phyloP scores from a whole-genome alignment of 805 yeast species.

The Cyberlindnera bimundalis region DNA sequence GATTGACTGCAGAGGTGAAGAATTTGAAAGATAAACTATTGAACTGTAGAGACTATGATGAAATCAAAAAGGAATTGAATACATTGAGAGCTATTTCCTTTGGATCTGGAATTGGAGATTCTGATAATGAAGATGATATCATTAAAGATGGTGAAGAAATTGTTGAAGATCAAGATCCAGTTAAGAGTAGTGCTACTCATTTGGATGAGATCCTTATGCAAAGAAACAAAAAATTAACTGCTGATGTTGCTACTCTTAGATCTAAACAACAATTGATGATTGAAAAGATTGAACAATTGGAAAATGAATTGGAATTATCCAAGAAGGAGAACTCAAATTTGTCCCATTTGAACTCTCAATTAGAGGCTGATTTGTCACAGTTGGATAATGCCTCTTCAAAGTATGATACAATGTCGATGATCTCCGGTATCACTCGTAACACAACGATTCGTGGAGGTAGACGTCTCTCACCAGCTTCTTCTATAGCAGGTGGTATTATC shows the following conservation, averaged over 20 bases:
- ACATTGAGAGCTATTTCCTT: constrained; percentile 74
- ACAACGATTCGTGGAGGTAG: constrained; percentile 21
- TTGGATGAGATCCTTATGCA: constrained; percentile 61
- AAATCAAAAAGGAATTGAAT: constrained; percentile 70
- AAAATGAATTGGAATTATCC: constrained; percentile 33
- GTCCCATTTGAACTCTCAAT: constrained; percentile 47
- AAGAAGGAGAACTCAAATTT: constrained; percentile 39
- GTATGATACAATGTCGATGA: constrained; percentile 58
- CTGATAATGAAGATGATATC: constrained; percentile 26
- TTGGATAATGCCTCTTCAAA: constrained; percentile 30
- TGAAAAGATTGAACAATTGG: constrained; percentile 39
- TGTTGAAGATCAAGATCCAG: constrained; percentile 24
- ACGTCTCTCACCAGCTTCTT: constrained; percentile 49
- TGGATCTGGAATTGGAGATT: constrained; percentile 42
- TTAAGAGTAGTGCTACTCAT: constrained; percentile 19
- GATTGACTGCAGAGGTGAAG: constrained; percentile 45
- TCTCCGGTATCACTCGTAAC: constrained; percentile 45
- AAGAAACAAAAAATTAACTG: constrained; percentile 69
- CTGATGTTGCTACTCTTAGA: constrained; percentile 65
- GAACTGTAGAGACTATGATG: constrained; percentile 68
- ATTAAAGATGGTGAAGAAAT: constrained; percentile 28
- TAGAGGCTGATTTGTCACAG: constrained; percentile 75
- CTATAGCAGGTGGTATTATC: constrained; percentile 42
- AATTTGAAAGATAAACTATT: constrained; percentile 47
- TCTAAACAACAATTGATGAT: constrained; percentile 49